Base-by-base conservation (phyloP, 164 flowering plant species). In the Hamamelis virginiana region DNA sequence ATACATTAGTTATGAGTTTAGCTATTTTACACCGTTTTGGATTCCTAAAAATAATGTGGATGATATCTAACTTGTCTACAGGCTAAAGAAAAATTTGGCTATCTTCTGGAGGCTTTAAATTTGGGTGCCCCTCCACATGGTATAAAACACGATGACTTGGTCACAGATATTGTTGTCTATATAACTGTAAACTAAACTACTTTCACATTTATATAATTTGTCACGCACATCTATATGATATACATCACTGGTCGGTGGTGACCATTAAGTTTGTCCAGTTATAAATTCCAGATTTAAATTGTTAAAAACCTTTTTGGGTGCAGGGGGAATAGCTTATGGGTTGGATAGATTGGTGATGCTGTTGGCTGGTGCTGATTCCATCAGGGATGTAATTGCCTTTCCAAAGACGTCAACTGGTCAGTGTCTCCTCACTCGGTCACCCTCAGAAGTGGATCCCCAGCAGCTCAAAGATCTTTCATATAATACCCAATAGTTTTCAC, bases 61-160 rank as follows among this genome's bases (percentile, higher is more conserved):
- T 10, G 41, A 11, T 19, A 44, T 66, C 41, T 62, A 27, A 47
- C 50, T 19, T 62, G 5, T 45, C 19, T 64, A 50, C 88, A 94
- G 98, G 98, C 97, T 69, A 94, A 92, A 83, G 91, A 84, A 27
- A 92, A 94, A 75, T 94, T 94, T 82, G 98, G 97, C 15, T 92
- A 91, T 74, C 95, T 94, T 69, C 76, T 94, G 63, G 95, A 94
- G 78, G 97, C 98, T 69, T 76, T 94, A 73, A 97, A 92, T 77
- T 87, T 91, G 97, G 98, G 98, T 60, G 97, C 98, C 74, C 98
- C 98, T 69, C 98, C 98, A 21, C 98, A 94, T 76, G 98, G 98
- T 94, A 86, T 56, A 74, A 64, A 64, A 46, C 15, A n/a, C 21
- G 38, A 28, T 45, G 18, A 2, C 41, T 33, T 33, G 41, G 41